phyloP scores from a whole-genome alignment of 1,284 basidiomycete genomes.

The Afroboletus lepidellus region DNA sequence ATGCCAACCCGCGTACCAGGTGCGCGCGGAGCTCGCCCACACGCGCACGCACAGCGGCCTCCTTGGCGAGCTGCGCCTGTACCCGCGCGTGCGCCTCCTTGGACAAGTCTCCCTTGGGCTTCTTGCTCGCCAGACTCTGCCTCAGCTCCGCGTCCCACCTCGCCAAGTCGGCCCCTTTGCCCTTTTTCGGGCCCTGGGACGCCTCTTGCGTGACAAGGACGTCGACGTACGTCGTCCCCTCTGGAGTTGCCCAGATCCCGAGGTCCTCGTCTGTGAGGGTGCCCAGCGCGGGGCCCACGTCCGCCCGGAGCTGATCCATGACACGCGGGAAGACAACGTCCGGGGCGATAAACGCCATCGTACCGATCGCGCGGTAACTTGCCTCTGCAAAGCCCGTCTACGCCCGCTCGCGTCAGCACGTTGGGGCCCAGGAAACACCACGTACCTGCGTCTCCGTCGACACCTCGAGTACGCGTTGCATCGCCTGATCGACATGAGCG shows the following conservation, averaged over 20 bases:
- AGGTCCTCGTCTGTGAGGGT: constrained; percentile 71
- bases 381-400: constrained; percentile 61
- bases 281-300: constrained; percentile 63
- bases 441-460: constrained; percentile 48
- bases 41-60: constrained; percentile 61
- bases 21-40: constrained; percentile 55
- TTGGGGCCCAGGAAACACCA: background rate
- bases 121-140: constrained; percentile 79
- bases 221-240: constrained; percentile 77
- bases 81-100: constrained; percentile 84
- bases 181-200: constrained; percentile 60
- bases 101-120: constrained; percentile 51
- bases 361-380: constrained; percentile 72
- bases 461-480: constrained; percentile 50
- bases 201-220: constrained; percentile 66
- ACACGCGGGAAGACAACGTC: constrained; percentile 63
- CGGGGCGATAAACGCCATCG: constrained; percentile 79
- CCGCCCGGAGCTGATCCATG: constrained; percentile 61
- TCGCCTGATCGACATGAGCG: constrained; percentile 47
- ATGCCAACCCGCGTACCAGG: constrained; percentile 65
- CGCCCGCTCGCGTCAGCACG: no score
- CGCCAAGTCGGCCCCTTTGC: constrained; percentile 83
- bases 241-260: constrained; percentile 82
- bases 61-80: constrained; percentile 77
- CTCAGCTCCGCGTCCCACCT: constrained; percentile 95